Evolutionary conservation across 2,329 filamentous ascomycete genomes (phyloP).

Genomic region (Pyricularia sp.): DNA sequence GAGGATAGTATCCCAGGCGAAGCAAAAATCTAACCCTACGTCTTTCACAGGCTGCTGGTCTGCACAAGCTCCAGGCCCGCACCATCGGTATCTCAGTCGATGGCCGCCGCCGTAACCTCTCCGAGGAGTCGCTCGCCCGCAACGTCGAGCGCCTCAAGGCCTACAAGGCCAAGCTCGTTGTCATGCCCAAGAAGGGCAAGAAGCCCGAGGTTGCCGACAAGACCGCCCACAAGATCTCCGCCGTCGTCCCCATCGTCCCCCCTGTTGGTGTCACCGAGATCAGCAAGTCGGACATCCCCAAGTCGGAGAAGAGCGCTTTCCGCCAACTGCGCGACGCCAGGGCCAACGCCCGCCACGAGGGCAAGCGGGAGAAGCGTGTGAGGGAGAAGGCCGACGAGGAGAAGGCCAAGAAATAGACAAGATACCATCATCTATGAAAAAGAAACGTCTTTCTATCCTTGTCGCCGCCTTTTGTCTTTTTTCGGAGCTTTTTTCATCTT

Average conservation of each 20-base stretch:
- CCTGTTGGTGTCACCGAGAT: slow-evolving; percentile 55
- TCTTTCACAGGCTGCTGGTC: slow-evolving; percentile 4
- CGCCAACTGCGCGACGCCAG: slow-evolving; percentile 75
- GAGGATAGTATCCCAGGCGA: not conserved
- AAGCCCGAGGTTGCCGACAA: slow-evolving; percentile 81
- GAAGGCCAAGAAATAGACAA: slow-evolving; percentile 71
- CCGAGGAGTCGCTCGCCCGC: slow-evolving; percentile 84
- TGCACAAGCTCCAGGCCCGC: slow-evolving; percentile 56
- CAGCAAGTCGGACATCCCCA: slow-evolving; percentile 72
- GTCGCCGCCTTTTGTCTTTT: slow-evolving; percentile 3
- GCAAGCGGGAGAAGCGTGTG: slow-evolving; percentile 86
- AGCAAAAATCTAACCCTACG: not conserved
- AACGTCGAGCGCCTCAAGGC: slow-evolving; percentile 98
- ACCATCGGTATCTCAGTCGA: slow-evolving; percentile 98
- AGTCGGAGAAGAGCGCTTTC: slow-evolving; percentile 79
- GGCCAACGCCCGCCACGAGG: slow-evolving; percentile 71
- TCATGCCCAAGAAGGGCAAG: slow-evolving; percentile 97
- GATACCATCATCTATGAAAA: not conserved
- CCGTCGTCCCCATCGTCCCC: slow-evolving; percentile 48
- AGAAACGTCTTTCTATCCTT: slow-evolving; percentile 1
- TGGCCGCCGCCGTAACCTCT: slow-evolving; percentile 92
- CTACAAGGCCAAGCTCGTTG: slow-evolving; percentile 91
- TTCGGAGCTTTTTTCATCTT: slow-evolving; percentile 2
- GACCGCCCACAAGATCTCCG: slow-evolving; percentile 52
- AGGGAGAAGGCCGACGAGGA: slow-evolving; percentile 81